These are phyloP conservation scores for Helicostylum pulchrum DNA, from an alignment of 192 early-diverging fungal species.

Conservation along the genomic window DNA sequence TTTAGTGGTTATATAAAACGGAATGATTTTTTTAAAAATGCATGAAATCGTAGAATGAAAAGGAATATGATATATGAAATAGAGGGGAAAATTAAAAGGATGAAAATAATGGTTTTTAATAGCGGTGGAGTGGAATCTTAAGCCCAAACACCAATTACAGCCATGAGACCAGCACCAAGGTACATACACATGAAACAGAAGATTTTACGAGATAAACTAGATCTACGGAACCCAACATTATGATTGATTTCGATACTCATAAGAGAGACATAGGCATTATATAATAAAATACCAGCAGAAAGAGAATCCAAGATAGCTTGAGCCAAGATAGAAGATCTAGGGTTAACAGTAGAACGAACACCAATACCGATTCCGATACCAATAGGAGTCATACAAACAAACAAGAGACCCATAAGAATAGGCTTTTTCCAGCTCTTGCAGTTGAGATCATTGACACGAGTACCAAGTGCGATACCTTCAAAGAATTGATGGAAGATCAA, in stretches of 20 bases:
- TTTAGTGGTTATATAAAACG: too few relatives aligned
- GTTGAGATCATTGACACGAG: conserved; percentile 59
- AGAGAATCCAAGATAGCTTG: conserved; percentile 78
- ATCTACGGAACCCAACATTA: conserved; percentile 46
- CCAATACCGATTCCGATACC: conserved; percentile 79
- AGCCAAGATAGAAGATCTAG: conserved; percentile 52
- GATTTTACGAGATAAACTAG: conserved; percentile 32
- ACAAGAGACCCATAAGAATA: conserved; percentile 54
- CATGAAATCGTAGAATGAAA: too few relatives aligned
- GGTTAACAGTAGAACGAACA: conserved; percentile 59
- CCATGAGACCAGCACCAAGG: conserved; percentile 71
- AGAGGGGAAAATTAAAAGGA: too few relatives aligned
- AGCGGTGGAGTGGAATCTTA: background rate
- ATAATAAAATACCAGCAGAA: conserved; percentile 80
- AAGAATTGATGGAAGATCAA: conserved; percentile 71
- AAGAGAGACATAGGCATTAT: conserved; percentile 72
- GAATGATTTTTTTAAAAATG: too few relatives aligned
- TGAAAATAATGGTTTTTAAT: too few relatives aligned
- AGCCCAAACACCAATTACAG: conserved; percentile 64
- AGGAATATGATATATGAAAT: too few relatives aligned
- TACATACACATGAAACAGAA: conserved; percentile 62
- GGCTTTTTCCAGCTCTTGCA: conserved; percentile 41
- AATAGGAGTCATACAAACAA: conserved; percentile 79
- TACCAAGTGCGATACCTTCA: conserved; percentile 72
- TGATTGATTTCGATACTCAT: conserved; percentile 69